Evolutionary conservation across 805 yeast genomes (phyloP).

Genomic region (Blastobotrys chiropterorum): DNA sequence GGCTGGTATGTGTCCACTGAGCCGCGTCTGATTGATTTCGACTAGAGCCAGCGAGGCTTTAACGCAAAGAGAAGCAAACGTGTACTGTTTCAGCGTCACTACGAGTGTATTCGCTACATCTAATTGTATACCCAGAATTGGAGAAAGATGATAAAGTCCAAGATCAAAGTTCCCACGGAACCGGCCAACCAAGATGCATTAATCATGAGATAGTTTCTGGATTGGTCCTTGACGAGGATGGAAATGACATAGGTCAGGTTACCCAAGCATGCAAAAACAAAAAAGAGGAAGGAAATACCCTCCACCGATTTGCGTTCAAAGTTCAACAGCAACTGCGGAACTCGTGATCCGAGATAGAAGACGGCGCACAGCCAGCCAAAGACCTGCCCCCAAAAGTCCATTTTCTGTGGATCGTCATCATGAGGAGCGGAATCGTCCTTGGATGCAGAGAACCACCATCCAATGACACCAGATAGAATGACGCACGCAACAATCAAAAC

Average conservation of each 20-base stretch:
- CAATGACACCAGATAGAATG: conserved; percentile 71
- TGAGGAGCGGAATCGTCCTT: conserved; percentile 37
- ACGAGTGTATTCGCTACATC: background rate
- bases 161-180: conserved; percentile 73
- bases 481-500: conserved; percentile 58
- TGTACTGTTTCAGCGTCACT: background rate
- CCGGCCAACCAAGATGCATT: conserved; percentile 94
- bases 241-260: conserved; percentile 86
- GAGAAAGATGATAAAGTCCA: conserved; percentile 77
- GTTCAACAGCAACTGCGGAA: conserved; percentile 87
- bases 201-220: conserved; percentile 62
- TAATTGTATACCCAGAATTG: conserved; percentile 70
- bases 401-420: conserved; percentile 38
- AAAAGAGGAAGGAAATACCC: conserved; percentile 89
- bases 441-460: conserved; percentile 65
- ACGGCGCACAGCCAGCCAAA: conserved; percentile 63
- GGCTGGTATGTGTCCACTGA: no score
- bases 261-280: conserved; percentile 91
- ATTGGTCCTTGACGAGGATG: conserved; percentile 68
- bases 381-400: conserved; percentile 74
- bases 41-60: no score
- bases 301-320: conserved; percentile 86
- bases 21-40: no score
- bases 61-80: background rate
- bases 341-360: conserved; percentile 69